Evolutionary conservation across 768 basidiomycete genomes (phyloP), one percentile per base, ranked within the genome.

Genomic region (Rhodosporidiobolus odoratus): DNA sequence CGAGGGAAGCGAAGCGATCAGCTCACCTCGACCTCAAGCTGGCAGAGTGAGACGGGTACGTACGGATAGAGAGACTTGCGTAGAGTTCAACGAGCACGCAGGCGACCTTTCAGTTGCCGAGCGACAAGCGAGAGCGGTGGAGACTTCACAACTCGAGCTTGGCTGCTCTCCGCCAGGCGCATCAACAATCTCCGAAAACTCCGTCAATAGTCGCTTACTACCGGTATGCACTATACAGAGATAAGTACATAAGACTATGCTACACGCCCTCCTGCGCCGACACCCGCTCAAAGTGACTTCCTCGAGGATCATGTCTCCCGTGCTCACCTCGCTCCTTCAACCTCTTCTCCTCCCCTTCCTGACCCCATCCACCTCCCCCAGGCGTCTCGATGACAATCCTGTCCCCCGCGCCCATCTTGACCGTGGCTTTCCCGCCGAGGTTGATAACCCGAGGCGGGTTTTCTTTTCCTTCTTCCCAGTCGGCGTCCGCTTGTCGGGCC

Each of bases 361-460:
- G 41, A 1, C 92, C 92, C 91, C 91, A 95, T 5, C 86, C 93
- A 9, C 93, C 93, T 12, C 89, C 93, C 1, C 93, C 93, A 0
- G 93, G 93, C 1, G 93, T 95, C 81, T 92, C 87, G 62, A 95
- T 86, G 67, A 88, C 73, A 68, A 96, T 78, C 62, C 84, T 82
- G 78, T 96, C 92, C 6, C 91, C 89, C 76, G 89, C 89, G 43
- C 90, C 90, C 89, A 95, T 93, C 82, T 84, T 86, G 57, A 93
- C 84, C 4, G 89, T 90, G 54, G 88, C 64, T 41, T 94, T 95
- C 15, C 92, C 91, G 17, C 92, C 92, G 52, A 96, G 87, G 78
- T 94, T 95, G 75, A 94, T 88, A 43, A 84, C 81, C n/a, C 90
- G 80, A n/a, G 62, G 50, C n/a, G 3, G 4, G n/a, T 32, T 13